These are phyloP conservation scores for Hortiboletus flavorubellus DNA, from an alignment of 768 basidiomycete species.

Conservation along the genomic window DNA sequence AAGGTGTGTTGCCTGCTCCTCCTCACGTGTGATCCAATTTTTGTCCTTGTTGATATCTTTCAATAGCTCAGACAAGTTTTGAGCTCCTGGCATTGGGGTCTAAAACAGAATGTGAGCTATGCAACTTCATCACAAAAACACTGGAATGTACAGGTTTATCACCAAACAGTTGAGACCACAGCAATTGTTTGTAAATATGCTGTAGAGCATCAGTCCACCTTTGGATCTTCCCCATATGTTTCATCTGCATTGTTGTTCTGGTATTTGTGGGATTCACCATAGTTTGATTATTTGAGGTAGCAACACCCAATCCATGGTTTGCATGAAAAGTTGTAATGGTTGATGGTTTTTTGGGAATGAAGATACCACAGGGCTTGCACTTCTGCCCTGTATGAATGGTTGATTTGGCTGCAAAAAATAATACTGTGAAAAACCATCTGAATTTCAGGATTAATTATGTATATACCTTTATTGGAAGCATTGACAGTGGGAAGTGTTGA, in stretches of 20 bases:
- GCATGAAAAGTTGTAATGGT: rapidly evolving
- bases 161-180: conserved; percentile 13
- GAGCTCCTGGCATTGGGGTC: neutral
- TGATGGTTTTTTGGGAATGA: neutral
- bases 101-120: conserved; percentile 2
- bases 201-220: conserved; percentile 14
- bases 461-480: neutral
- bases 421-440: neutral
- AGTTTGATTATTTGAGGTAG: neutral
- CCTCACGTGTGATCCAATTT: conserved; percentile 16
- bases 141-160: conserved; percentile 14
- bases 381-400: neutral
- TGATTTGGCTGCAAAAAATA: neutral
- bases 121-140: neutral
- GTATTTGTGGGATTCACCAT: neutral
- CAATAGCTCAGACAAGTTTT: conserved; percentile 18
- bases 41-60: conserved; percentile 21
- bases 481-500: too few relatives aligned
- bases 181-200: neutral
- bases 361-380: neutral
- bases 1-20: conserved; percentile 14
- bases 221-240: conserved; percentile 5
- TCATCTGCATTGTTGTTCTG: neutral
- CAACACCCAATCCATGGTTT: neutral
- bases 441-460: neutral